phyloP scores from a whole-genome alignment of 768 basidiomycete species.

The Termitomyces sp. region DNA sequence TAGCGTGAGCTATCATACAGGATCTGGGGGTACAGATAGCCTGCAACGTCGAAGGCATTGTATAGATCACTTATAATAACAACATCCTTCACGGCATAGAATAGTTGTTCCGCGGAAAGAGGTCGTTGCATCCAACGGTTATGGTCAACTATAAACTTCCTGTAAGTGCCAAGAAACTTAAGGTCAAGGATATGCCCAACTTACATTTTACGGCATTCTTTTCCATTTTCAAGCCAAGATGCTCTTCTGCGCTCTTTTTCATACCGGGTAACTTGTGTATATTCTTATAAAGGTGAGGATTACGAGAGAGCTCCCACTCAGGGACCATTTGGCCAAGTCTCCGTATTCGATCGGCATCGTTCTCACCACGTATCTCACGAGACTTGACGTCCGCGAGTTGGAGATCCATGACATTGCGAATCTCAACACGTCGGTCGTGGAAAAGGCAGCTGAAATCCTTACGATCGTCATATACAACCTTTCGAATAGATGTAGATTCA shows the following conservation, averaged over 20 bases:
- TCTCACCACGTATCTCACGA: slow-evolving; percentile 4
- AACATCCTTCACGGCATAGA: slow-evolving; percentile 7
- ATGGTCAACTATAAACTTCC: slow-evolving; percentile 5
- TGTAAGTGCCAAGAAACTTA: not conserved
- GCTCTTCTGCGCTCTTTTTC: slow-evolving; percentile 4
- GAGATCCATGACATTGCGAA: slow-evolving; percentile 5
- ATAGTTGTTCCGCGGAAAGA: not conserved
- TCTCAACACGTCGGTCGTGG: not conserved
- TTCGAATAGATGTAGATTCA: slow-evolving; percentile 2
- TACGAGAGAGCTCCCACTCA: not conserved
- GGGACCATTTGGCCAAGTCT: slow-evolving; percentile 1
- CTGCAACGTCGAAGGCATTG: not conserved
- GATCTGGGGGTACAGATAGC: slow-evolving; percentile 3
- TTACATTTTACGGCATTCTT: not conserved
- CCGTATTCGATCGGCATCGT: not conserved
- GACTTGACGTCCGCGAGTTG: slow-evolving; percentile 11
- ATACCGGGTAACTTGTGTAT: slow-evolving; percentile 6
- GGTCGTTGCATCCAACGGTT: slow-evolving; percentile 5
- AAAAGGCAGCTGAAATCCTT: slow-evolving; percentile 12
- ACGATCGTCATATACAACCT: slow-evolving; percentile 10
- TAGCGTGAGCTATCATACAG: slow-evolving; percentile 7
- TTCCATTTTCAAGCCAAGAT: not conserved
- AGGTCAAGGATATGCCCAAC: not conserved
- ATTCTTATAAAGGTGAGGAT: not conserved
- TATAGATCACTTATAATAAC: slow-evolving; percentile 4